Evolutionary conservation across 345 rosid species (phyloP), one percentile per base, ranked within the genome.

Genomic region (Gossypium australe): DNA sequence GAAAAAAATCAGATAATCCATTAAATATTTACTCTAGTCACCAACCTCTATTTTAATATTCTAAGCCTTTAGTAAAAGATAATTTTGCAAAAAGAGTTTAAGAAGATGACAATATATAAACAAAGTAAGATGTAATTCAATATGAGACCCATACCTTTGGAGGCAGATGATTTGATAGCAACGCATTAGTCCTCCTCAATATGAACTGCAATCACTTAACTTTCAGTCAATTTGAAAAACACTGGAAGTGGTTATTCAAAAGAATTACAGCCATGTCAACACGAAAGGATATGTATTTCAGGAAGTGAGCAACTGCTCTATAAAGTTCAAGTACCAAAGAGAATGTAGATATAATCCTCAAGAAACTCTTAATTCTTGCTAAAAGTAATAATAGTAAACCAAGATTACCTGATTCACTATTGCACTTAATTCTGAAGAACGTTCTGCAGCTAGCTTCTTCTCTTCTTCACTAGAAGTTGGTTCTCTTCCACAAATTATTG

Each of bases 401-500:
- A 24, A 76, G 64, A 27, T 82, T 49, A 93, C 99, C 98, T 95
- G 99, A 82, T 95, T 95, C 75, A 95, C 98, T 90, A 87, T 89
- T 58, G 88, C 89, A 83, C 99, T 95, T 78, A 95, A 82, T 79
- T 95, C 99, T 74, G 91, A 78, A 48, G 99, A 90, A 78, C 98
- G 98, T 80, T 91, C 93, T 70, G 83, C 77, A 60, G 93, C 91
- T 76, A 95, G 81, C 70, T 79, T 88, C 81, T 90, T 93, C 84
- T 93, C 96, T 82, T 95, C 96, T 82, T 90, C 92, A 7, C 81
- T 75, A 51, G 98, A 87, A 78, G 90, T 85, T 75, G 99, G 99
- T 84, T 95, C 99, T 87, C 99, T 95, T 86, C 99, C 99, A 79
- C 91, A 82, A 62, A 95, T 87, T 71, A 95, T 91, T n/a, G 99